Evolutionary conservation across 768 basidiomycete species (phyloP), one percentile per base, ranked within the genome.

Genomic region (Boletales sp.): DNA sequence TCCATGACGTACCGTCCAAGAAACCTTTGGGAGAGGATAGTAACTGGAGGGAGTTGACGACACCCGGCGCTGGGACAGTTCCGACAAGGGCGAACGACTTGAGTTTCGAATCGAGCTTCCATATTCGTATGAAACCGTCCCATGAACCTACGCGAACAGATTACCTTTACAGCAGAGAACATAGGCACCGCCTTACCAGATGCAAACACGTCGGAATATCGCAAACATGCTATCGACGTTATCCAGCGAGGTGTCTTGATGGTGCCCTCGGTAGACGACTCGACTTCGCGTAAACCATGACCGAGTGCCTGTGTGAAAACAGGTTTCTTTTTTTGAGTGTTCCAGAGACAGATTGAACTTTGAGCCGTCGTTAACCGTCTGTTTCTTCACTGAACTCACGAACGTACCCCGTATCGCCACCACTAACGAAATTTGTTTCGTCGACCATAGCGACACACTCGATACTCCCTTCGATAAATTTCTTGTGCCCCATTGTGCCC

Each of bases 391-490:
- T 4, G 35, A 39, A 50, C 17, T 28, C 25, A 28, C 14, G 25
- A 17, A 43, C 87, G 53, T 67, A 94, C 94, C 95, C 96, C 62
- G 90, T 94, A 67, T 99, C 94, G 5, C 96, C 96, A 1, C 95
- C 95, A 55, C 84, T 94, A 34, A 98, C 70, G 65, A 98, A 94
- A 7, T 86, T 90, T 32, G 80, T 81, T 70, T 98, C 95, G 66
- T 99, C 96, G 47, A 99, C 77, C 94, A 98, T 94, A 13, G 89
- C 85, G 14, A 95, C 86, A 57, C 85, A 87, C 49, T 98, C 94
- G 44, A 97, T 74, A 59, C 90, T 93, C 0, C 94, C 95, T 66
- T 98, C 96, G 9, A 93, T 73, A 58, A 86, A 95, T 48, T 59
- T 62, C 54, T 71, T 70, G 37, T 59, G 60, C 19, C 53, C 62